phyloP scores from a whole-genome alignment of 192 early-diverging fungal genomes.

The Backusella liffmaniae region DNA sequence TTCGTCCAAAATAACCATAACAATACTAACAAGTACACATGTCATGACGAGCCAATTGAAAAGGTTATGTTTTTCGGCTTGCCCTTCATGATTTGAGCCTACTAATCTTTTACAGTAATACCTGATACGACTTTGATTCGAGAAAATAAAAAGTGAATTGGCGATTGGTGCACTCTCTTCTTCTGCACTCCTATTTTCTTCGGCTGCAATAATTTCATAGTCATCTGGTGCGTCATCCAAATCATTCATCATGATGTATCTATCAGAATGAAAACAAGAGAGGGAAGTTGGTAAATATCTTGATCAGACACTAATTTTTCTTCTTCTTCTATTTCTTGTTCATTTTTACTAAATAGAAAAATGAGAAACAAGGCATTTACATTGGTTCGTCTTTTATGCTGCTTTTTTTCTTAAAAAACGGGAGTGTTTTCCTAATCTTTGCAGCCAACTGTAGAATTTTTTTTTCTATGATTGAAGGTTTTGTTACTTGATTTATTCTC shows the following conservation, averaged over 20 bases:
- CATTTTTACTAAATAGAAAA: not conserved
- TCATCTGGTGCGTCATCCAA: conserved; percentile 24
- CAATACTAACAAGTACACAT: conserved; percentile 42
- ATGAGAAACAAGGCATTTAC: not conserved
- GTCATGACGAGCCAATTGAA: conserved; percentile 52
- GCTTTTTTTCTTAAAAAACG: not conserved
- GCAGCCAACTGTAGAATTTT: not conserved
- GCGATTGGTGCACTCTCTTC: not conserved
- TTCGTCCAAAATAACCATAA: conserved; percentile 37
- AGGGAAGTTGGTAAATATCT: not conserved
- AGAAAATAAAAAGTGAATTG: conserved; percentile 48
- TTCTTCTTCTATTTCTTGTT: not conserved
- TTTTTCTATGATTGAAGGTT: not conserved
- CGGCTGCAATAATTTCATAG: conserved; percentile 31
- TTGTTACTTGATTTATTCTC: not conserved
- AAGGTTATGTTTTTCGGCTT: conserved; percentile 34
- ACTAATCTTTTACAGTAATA: conserved; percentile 44
- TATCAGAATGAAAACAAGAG: not conserved
- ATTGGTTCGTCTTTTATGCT: not conserved
- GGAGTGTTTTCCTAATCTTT: not conserved
- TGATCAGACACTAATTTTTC: not conserved
- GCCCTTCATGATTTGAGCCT: conserved; percentile 26
- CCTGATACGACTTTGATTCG: conserved; percentile 44
- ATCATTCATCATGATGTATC: conserved; percentile 3
- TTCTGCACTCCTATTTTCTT: conserved; percentile 28